phyloP scores from a whole-genome alignment of 2,329 filamentous ascomycete genomes.

The Aspergillus jensenii region DNA sequence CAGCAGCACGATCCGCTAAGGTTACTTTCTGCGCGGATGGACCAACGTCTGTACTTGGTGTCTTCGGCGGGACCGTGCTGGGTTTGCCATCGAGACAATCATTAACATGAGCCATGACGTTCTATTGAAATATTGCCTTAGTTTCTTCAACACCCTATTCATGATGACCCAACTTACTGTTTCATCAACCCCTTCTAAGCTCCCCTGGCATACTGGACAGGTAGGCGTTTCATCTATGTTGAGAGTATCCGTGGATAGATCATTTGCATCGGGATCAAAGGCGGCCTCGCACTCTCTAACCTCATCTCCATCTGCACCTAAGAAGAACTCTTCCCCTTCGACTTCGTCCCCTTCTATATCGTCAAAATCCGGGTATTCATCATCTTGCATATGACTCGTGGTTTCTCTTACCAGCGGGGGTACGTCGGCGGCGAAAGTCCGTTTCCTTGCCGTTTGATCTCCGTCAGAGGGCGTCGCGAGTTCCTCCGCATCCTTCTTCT shows the following conservation, averaged over 20 bases:
- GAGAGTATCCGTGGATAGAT: constrained; percentile 20
- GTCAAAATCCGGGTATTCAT: constrained; percentile 56
- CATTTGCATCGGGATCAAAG: constrained; percentile 24
- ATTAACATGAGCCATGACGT: constrained; percentile 80
- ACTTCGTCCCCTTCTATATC: constrained; percentile 63
- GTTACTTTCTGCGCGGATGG: constrained; percentile 38
- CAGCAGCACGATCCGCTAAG: constrained; percentile 65
- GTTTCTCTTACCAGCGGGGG: constrained; percentile 52
- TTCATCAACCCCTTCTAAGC: constrained; percentile 58
- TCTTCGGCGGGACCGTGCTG: constrained; percentile 51
- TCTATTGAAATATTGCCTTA: constrained; percentile 51
- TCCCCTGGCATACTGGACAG: constrained; percentile 77
- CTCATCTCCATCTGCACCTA: constrained; percentile 57
- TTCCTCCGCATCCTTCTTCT: background rate
- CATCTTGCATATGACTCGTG: constrained; percentile 44
- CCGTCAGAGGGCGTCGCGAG: background rate
- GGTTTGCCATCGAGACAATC: constrained; percentile 84
- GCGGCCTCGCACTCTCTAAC: constrained; percentile 22
- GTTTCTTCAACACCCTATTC: background rate
- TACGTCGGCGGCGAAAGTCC: constrained; percentile 22
- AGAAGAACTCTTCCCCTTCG: constrained; percentile 61
- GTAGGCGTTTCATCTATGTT: constrained; percentile 27
- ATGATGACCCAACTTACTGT: constrained; percentile 26
- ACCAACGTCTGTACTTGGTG: constrained; percentile 12
- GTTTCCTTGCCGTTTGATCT: constrained; percentile 15